Base-by-base conservation (phyloP, 768 basidiomycete genomes). In the Brasilioporus rufonigricans region DNA sequence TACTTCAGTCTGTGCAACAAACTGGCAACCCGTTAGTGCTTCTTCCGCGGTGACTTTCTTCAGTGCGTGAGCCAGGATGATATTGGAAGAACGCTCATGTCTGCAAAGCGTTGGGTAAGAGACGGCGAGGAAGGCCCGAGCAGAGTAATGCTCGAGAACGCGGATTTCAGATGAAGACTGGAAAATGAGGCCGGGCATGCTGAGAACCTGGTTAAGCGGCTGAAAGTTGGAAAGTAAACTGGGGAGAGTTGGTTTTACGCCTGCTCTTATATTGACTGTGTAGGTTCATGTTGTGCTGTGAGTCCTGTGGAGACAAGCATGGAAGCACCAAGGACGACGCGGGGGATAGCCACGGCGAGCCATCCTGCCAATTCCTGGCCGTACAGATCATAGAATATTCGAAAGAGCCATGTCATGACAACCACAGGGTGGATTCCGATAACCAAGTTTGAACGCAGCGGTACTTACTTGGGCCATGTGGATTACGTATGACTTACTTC, bases 1-100 rank as follows among this genome's bases (percentile, higher is more conserved):
- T 21, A 73, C 65, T 50, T 79, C 76, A 32, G 63, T 53, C 40
- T 73, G 66, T 21, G 63, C 60, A 44, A 62, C 65, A 58, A 76
- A 77, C 48, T 69, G 68, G 56, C 64, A 72, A 5, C 69, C 72
- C 24, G 73, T 74, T 40, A 74, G 57, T 16, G 69, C 74, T 11
- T 62, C 68, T 51, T 78, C 77, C 24, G 68, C 66, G 31, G 65
- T 67, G 50, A 77, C 61, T 44, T 72, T 67, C 57, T 77, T 76
- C 47, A 78, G 71, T 1, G 83, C 81, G 47, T 79, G 78, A 1
- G 78, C 80, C 2, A 82, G 65, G 45, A 84, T 75, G 47, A 82
- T 77, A 54, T 83, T 83, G 21, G 80, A 71, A 2, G 79, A 77
- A 24, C 70, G 72, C 60, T 83, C 80, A 44, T 81, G 69, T 27